Evolutionary conservation across 495 filamentous ascomycete species (phyloP), one percentile per base, ranked within the genome.

Genomic region (Parathielavia appendiculata): DNA sequence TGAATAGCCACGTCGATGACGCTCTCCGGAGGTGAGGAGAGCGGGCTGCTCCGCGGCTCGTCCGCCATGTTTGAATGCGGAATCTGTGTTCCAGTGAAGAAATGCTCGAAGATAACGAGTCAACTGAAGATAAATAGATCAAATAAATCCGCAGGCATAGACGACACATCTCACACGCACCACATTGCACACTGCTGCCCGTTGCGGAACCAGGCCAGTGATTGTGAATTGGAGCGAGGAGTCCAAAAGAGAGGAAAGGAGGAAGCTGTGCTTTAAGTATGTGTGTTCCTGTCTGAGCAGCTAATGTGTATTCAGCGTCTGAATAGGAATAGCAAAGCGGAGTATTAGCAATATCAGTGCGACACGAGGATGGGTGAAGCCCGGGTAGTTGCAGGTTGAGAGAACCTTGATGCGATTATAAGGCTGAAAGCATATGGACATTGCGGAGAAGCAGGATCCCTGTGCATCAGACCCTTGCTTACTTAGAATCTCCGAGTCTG

Each of bases 1-100:
- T 17, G 12, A 17, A 30, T 23, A 1, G 4, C 9, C 5, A 51
- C 47, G 3, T 51, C 35, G 39, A 61, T 41, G 17, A 52, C 45
- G 43, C 58, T 65, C 35, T 20, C 41, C 1, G 63, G 59, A 45
- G 63, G 51, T 11, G 63, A 56, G 12, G 63, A 65, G 20, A 59
- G 51, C 6, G 54, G 55, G 36, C 52, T 62, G 41, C 52, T 62
- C 8, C 11, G 20, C 14, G 17, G 17, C 16, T n/a, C 30, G 3
- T 41, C 46, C 38, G 45, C 22, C 55, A 62, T 54, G 36, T 23
- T n/a, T 30, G 36, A 22, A 5, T 22, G 23, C 14, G 19, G 39
- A 22, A 22, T 11, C 6, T 8, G 46, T 16, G 1, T 11, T 17
- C 34, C 7, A 19, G 30, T 49, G 26, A 49, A 30, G n/a, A 20